Evolutionary conservation across 805 yeast species (phyloP), one percentile per base, ranked within the genome.

Genomic region (Myxozyma geophila): DNA sequence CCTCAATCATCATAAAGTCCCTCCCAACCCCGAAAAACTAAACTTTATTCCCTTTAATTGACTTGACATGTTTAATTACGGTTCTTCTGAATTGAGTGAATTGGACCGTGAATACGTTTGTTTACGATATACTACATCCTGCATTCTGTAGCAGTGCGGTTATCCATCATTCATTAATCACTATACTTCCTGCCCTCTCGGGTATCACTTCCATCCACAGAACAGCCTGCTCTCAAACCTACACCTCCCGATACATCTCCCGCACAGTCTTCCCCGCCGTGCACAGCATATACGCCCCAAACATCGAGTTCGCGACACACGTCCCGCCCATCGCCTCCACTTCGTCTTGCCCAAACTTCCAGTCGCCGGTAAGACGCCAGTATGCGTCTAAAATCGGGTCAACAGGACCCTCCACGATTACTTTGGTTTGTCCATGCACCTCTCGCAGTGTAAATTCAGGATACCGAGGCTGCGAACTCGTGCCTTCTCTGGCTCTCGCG

Each of bases 301-400:
- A 47, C 40, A 15, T 6, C 13, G 60, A 36, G n/a, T 19, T 49
- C 35, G 35, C 15, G 57, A 60, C 49, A 49, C 37, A 44, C 1
- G 28, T 9, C 2, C 47, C 54, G 9, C 54, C 54, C 43, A 59
- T 37, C 33, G 19, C 36, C 35, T 52, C 37, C 21, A n/a, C 49
- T 10, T 12, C 48, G 6, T 33, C 52, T 40, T 47, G 54, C 46
- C 51, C 51, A 57, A 61, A 57, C 23, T n/a, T 39, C 35, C 43
- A 56, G 35, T 63, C 67, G 7, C 64, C 64, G 15, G 64, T 60
- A 23, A 63, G 39, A 23, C 17, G 48, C 23, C 40, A 47, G 40
- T 60, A 60, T 36, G 64, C 50, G 46, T 59, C 61, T 37, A 56
- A 43, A 7, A 63, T 35, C 2, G 67, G 67, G 37, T 60, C 67